These are phyloP conservation scores for Clonostachys byssicola DNA, from an alignment of 2,329 filamentous ascomycete genomes.

Conservation along the genomic window DNA sequence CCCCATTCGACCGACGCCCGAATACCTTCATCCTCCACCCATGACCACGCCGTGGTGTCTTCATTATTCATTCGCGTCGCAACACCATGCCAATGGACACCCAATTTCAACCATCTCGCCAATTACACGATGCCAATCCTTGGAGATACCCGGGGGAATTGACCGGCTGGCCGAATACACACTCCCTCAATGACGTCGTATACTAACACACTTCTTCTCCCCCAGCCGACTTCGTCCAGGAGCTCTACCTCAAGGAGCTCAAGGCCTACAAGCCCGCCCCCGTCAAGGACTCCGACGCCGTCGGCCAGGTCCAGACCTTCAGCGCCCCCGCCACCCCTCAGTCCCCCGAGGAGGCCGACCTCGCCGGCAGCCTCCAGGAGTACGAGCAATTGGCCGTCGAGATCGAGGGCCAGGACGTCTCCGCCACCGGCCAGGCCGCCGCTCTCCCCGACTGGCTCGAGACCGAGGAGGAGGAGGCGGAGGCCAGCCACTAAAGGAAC, in stretches of 20 bases:
- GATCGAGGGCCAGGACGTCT: slow-evolving; percentile 78
- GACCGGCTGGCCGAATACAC: too few relatives aligned
- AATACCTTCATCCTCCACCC: too few relatives aligned
- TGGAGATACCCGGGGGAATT: too few relatives aligned
- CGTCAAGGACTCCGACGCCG: slow-evolving; percentile 81
- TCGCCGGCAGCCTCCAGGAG: slow-evolving; percentile 85
- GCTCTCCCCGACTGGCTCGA: slow-evolving; percentile 76
- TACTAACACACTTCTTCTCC: too few relatives aligned
- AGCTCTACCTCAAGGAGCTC: slow-evolving; percentile 94
- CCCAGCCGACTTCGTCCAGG: slow-evolving; percentile 92
- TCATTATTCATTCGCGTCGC: too few relatives aligned
- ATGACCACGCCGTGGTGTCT: too few relatives aligned
- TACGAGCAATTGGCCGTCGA: slow-evolving; percentile 95
- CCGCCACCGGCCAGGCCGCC: slow-evolving; percentile 52
- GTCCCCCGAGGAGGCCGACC: slow-evolving; percentile 91
- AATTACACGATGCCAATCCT: not conserved
- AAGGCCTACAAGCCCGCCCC: slow-evolving; percentile 87
- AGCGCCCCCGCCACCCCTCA: slow-evolving; percentile 71
- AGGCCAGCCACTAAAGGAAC: slow-evolving; percentile 38
- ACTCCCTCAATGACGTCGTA: too few relatives aligned
- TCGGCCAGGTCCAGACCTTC: slow-evolving; percentile 91
- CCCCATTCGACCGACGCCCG: too few relatives aligned
- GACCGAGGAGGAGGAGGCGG: slow-evolving; percentile 63
- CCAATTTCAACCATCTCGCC: not conserved
- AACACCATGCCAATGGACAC: not conserved